Conservation (phyloP, 2,329 filamentous ascomycete species). For the Aspergillus felis region DNA sequence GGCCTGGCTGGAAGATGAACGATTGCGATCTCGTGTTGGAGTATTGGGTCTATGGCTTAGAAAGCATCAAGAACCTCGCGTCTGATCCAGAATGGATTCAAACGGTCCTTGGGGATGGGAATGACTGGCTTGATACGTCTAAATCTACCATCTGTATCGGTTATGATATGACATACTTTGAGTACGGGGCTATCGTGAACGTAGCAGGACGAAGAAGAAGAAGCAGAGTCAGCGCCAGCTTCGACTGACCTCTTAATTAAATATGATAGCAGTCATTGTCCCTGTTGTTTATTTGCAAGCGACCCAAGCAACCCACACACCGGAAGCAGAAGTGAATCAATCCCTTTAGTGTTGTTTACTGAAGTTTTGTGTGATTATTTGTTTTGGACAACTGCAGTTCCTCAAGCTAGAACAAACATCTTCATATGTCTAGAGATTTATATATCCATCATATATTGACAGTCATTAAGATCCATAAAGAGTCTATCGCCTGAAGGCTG, state of each 20-base stretch:
- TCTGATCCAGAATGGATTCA: neutral
- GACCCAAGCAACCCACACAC: too few relatives aligned
- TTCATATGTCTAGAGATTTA: too few relatives aligned
- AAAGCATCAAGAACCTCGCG: neutral
- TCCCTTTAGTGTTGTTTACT: neutral
- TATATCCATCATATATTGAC: too few relatives aligned
- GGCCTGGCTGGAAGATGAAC: neutral
- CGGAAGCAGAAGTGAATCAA: too few relatives aligned
- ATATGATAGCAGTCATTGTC: neutral
- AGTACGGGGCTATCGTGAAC: neutral
- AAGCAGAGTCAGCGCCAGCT: neutral
- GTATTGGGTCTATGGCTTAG: neutral
- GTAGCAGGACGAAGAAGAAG: neutral
- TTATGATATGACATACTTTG: neutral
- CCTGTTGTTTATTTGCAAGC: neutral
- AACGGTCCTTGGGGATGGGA: neutral
- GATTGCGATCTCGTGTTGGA: neutral
- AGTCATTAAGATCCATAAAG: too few relatives aligned
- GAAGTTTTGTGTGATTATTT: neutral
- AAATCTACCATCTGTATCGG: neutral
- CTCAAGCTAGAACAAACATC: too few relatives aligned
- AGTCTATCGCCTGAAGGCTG: too few relatives aligned
- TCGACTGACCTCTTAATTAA: neutral
- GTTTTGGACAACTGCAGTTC: neutral
- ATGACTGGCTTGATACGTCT: neutral